phyloP scores from a whole-genome alignment of 2,329 filamentous ascomycete genomes.

The Pezicula neosporulosa region DNA sequence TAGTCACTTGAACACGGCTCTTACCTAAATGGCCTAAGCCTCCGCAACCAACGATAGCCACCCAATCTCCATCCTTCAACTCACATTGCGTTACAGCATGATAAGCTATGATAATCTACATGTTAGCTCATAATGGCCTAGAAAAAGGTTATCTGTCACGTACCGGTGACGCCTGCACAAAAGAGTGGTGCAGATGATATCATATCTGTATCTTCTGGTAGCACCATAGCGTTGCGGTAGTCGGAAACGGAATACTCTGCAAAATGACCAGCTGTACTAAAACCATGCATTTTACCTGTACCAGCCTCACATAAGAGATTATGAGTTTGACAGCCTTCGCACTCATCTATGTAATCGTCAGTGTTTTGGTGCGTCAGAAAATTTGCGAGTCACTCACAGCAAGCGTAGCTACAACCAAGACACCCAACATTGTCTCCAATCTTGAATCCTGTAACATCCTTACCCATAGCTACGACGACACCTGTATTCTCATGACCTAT shows the following conservation, averaged over 20 bases:
- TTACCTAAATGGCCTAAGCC: slow-evolving; percentile 1
- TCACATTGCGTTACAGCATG: slow-evolving; percentile 1
- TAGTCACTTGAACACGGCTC: neutral
- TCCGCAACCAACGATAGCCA: slow-evolving; percentile 2
- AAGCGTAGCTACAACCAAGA: too few species aligned
- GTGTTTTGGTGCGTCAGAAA: too few species aligned
- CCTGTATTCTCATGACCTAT: slow-evolving; percentile 20
- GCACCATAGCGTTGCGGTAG: slow-evolving; percentile 19
- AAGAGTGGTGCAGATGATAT: slow-evolving; percentile 24
- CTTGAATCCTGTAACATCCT: too few species aligned
- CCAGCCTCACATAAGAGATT: slow-evolving; percentile 21
- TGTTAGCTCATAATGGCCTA: neutral
- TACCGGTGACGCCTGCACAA: slow-evolving; percentile 26
- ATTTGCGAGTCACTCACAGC: too few species aligned
- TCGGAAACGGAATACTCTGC: slow-evolving; percentile 25
- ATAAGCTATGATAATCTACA: neutral
- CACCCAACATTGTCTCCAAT: too few species aligned
- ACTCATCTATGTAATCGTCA: too few species aligned
- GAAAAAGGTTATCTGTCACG: neutral
- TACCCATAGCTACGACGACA: too few species aligned
- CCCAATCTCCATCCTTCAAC: neutral
- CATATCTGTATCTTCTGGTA: slow-evolving; percentile 20
- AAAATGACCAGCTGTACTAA: slow-evolving; percentile 23
- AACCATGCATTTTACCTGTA: slow-evolving; percentile 20
- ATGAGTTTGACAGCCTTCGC: slow-evolving; percentile 28